phyloP scores from a whole-genome alignment of 805 yeast genomes.

The Pichia nakasei region DNA sequence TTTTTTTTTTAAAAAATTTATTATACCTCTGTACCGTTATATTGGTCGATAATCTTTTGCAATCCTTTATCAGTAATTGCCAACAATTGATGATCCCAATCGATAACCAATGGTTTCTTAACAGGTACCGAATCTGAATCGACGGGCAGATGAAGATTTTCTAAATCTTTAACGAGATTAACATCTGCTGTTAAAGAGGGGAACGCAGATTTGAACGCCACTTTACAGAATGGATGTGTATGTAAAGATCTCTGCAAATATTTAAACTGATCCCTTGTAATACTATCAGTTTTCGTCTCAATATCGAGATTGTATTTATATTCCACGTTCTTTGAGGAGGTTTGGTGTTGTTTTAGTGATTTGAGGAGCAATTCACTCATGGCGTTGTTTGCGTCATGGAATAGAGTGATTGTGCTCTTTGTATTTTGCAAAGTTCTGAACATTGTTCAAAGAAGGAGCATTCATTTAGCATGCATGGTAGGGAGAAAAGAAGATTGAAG shows the following conservation, averaged over 20 bases:
- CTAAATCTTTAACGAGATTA: slow-evolving; percentile 14
- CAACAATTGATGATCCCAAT: slow-evolving; percentile 50
- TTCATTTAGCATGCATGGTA: too few species aligned
- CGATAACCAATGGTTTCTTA: slow-evolving; percentile 45
- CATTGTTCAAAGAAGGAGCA: too few species aligned
- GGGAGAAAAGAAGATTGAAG: too few species aligned
- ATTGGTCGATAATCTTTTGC: slow-evolving; percentile 34
- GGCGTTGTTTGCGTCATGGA: slow-evolving; percentile 23
- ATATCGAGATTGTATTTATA: slow-evolving; percentile 16
- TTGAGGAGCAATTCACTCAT: slow-evolving; percentile 13
- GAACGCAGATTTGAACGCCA: slow-evolving; percentile 23
- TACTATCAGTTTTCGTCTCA: slow-evolving; percentile 17
- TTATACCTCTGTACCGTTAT: slow-evolving; percentile 13
- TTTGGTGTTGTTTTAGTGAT: slow-evolving; percentile 9
- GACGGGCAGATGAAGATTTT: slow-evolving; percentile 7
- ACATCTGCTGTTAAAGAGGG: slow-evolving; percentile 17
- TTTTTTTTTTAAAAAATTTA: neutral
- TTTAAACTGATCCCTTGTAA: slow-evolving; percentile 26
- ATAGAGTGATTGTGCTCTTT: slow-evolving; percentile 40
- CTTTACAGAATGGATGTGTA: slow-evolving; percentile 22
- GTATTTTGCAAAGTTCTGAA: slow-evolving; percentile 36
- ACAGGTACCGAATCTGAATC: neutral
- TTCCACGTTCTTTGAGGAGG: slow-evolving; percentile 3
- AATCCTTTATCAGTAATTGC: slow-evolving; percentile 42
- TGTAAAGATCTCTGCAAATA: slow-evolving; percentile 21